Conservation (phyloP, 2,329 filamentous ascomycete species). For the Bipolaris oryzae region DNA sequence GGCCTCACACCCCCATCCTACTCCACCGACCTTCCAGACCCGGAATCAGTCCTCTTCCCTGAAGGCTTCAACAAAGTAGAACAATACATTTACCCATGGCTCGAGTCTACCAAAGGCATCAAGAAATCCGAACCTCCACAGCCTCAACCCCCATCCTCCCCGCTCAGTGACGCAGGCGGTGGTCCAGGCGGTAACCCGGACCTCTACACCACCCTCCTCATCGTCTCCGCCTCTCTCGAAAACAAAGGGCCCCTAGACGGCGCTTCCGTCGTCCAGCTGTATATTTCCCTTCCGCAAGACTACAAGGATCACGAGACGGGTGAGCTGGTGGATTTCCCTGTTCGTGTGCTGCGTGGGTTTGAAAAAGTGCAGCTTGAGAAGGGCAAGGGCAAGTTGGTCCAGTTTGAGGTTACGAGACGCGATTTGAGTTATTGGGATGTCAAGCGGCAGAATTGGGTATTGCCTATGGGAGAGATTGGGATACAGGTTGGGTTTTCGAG, state of each 20-base stretch:
- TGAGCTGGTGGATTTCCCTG: conserved; percentile 63
- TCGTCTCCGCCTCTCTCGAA: conserved; percentile 60
- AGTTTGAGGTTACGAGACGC: conserved; percentile 48
- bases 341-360: conserved; percentile 50
- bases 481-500: conserved; percentile 45
- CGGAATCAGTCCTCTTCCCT: conserved; percentile 66
- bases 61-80: conserved; percentile 63
- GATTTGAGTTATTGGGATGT: conserved; percentile 53
- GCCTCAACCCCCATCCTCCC: conserved; percentile 59
- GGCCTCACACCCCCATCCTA: conserved; percentile 53
- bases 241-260: conserved; percentile 66
- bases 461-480: conserved; percentile 42
- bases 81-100: conserved; percentile 77
- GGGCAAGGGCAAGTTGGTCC: conserved; percentile 33
- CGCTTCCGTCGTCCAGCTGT: conserved; percentile 63
- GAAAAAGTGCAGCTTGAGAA: conserved; percentile 49
- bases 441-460: conserved; percentile 50
- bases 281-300: conserved; percentile 56
- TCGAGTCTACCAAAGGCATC: conserved; percentile 59
- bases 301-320: conserved; percentile 51
- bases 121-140: conserved; percentile 56
- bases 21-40: conserved; percentile 60
- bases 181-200: conserved; percentile 71
- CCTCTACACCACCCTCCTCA: conserved; percentile 63
- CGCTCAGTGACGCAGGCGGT: conserved; percentile 68